Conservation (phyloP, 139 green algal species). For the Mesotaenium endlicherianum region DNA sequence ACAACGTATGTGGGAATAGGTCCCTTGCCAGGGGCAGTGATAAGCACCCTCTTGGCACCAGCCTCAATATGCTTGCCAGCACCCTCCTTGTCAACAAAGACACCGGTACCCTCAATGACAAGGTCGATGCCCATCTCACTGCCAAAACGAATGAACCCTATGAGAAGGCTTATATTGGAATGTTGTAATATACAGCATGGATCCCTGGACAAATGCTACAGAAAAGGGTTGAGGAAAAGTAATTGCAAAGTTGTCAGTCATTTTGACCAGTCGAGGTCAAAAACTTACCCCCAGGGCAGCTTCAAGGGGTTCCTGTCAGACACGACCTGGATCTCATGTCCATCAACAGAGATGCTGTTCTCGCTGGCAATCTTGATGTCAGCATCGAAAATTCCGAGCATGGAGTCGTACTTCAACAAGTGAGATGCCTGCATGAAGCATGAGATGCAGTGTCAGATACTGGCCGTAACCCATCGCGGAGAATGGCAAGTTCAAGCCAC, state of each 20-base stretch:
- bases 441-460: too few species aligned
- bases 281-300: slow-evolving; percentile 61
- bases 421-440: slow-evolving; percentile 51
- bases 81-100: slow-evolving; percentile 62
- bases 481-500: too few species aligned
- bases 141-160: too few species aligned
- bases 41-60: slow-evolving; percentile 65
- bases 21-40: slow-evolving; percentile 66
- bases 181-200: too few species aligned
- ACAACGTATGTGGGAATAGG: slow-evolving; percentile 65
- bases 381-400: slow-evolving; percentile 63
- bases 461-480: too few species aligned
- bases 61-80: slow-evolving; percentile 62
- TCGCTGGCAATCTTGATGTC: slow-evolving; percentile 60
- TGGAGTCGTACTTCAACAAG: slow-evolving; percentile 65
- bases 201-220: too few species aligned
- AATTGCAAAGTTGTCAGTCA: too few species aligned
- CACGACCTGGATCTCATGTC: slow-evolving; percentile 63
- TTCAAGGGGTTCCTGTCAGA: slow-evolving; percentile 59
- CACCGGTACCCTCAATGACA: slow-evolving; percentile 65
- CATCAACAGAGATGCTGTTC: slow-evolving; percentile 61
- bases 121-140: slow-evolving; percentile 57
- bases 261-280: too few species aligned
- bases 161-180: too few species aligned
- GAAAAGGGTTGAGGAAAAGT: too few species aligned